These are phyloP conservation scores for carrot (Daucus carota) DNA, from an alignment of 129 eudicot species.

Conservation along the genomic window DNA sequence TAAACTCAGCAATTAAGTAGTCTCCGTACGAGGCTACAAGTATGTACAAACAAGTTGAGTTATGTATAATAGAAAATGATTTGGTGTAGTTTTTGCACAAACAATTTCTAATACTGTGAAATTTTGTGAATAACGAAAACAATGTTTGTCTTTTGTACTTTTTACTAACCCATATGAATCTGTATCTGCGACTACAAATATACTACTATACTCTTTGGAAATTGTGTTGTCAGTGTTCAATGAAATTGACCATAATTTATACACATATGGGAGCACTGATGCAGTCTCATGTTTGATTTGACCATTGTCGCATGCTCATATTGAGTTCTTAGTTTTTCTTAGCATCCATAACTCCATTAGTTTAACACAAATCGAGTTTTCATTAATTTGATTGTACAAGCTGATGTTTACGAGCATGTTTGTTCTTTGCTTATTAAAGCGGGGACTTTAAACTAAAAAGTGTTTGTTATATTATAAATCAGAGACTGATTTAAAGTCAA, in stretches of 20 bases:
- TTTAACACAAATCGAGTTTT: not conserved
- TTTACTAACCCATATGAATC: not conserved
- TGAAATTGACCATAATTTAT: not conserved
- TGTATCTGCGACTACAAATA: not conserved
- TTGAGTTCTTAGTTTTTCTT: not conserved
- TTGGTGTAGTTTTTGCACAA: not conserved
- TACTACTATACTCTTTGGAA: not conserved
- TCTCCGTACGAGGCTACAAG: not conserved
- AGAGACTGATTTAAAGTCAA: too few species aligned
- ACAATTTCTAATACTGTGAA: not conserved
- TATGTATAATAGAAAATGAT: not conserved
- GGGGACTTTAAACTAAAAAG: too few species aligned
- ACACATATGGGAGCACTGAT: not conserved
- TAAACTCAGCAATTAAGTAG: not conserved
- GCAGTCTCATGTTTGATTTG: not conserved
- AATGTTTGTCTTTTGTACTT: not conserved
- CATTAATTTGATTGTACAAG: too few species aligned
- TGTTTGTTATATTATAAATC: too few species aligned
- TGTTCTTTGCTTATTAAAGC: too few species aligned
- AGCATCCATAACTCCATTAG: not conserved
- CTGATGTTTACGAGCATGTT: too few species aligned
- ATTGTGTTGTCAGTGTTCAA: slow-evolving; percentile 9
- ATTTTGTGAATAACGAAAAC: not conserved
- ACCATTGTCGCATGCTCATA: slow-evolving; percentile 1
- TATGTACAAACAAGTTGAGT: not conserved